Conservation (phyloP, 495 filamentous ascomycete genomes). For the Paragyromitra xinjiangensis region DNA sequence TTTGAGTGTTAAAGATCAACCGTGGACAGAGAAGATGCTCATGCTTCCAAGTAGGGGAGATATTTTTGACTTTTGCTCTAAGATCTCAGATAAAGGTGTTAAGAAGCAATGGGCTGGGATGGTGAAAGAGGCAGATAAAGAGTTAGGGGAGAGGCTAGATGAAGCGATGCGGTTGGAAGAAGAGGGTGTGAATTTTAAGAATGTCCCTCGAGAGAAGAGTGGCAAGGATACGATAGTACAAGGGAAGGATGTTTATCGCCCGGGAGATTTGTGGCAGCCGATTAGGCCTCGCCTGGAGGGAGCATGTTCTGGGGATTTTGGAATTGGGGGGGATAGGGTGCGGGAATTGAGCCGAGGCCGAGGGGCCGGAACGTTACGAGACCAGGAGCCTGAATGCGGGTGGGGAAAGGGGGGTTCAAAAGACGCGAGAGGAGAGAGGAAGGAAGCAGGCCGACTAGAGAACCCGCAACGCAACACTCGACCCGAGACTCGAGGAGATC, state of each 20-base stretch:
- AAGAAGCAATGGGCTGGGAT: slow-evolving; percentile 9
- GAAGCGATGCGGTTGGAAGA: not conserved
- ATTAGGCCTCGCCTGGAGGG: not conserved
- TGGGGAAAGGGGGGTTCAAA: not conserved
- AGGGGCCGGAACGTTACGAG: not conserved
- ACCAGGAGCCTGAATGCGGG: not conserved
- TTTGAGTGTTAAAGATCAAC: not conserved
- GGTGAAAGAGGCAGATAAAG: slow-evolving; percentile 7
- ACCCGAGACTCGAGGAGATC: not conserved
- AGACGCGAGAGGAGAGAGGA: not conserved
- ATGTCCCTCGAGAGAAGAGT: not conserved
- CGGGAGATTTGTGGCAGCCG: not conserved
- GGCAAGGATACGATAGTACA: not conserved
- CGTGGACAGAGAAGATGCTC: slow-evolving; percentile 20
- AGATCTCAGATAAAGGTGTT: not conserved
- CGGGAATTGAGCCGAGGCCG: not conserved
- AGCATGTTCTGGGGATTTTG: not conserved
- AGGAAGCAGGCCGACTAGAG: not conserved
- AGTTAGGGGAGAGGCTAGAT: slow-evolving; percentile 12
- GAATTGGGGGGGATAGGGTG: not conserved
- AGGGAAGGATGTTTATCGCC: not conserved
- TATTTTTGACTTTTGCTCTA: slow-evolving; percentile 7
- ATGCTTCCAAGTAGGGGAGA: slow-evolving; percentile 12
- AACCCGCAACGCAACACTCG: not conserved
- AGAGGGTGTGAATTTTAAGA: not conserved